Conservation (phyloP, 306 rosid genomes). For the Sphenostylis stenocarpa region DNA sequence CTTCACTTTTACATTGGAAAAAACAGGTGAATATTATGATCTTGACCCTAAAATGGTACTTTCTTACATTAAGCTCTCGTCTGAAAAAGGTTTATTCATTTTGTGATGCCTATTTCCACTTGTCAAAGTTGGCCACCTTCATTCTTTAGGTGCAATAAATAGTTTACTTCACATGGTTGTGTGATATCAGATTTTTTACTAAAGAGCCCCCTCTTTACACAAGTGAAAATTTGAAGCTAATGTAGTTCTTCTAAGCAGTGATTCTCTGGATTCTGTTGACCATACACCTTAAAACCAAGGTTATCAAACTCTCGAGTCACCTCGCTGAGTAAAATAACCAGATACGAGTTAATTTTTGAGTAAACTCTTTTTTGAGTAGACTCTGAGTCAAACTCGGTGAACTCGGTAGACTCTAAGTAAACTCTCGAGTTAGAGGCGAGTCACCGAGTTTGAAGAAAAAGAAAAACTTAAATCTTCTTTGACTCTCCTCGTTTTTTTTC, state of each 20-base stretch:
- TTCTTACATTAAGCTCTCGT: constrained; percentile 6
- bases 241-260: background rate
- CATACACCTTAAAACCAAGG: background rate
- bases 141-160: background rate
- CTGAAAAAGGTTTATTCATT: background rate
- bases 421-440: too few species aligned
- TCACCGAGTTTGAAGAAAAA: too few species aligned
- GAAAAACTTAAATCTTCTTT: too few species aligned
- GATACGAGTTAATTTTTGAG: too few species aligned
- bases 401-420: too few species aligned
- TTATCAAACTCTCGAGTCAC: too few species aligned
- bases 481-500: too few species aligned
- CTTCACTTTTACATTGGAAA: constrained; percentile 52
- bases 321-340: too few species aligned
- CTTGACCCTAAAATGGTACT: background rate
- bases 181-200: background rate
- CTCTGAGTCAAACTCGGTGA: too few species aligned
- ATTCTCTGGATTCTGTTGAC: background rate
- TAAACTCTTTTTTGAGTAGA: too few species aligned
- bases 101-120: background rate
- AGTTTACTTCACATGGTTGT: background rate
- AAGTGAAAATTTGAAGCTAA: background rate
- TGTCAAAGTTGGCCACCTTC: background rate
- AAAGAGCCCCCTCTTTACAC: background rate
- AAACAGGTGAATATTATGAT: constrained; percentile 31